These are phyloP conservation scores for Cymbopogon citratus DNA, from an alignment of 176 grass and related monocot genomes.

Conservation along the genomic window DNA sequence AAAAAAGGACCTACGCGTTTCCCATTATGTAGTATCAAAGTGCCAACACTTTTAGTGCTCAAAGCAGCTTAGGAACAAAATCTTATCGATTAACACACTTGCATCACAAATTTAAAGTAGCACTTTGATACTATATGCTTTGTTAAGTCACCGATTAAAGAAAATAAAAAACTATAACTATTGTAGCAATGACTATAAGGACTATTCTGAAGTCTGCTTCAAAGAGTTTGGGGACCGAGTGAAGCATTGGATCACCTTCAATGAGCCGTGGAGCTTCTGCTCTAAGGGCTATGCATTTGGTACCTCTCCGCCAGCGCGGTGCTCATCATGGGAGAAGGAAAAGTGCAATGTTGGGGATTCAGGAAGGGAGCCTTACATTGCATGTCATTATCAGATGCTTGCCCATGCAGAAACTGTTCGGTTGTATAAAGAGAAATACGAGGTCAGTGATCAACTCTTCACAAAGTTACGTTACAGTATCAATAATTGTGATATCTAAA, in stretches of 20 bases:
- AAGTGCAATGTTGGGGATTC: slow-evolving; percentile 45
- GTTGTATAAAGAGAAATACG: slow-evolving; percentile 55
- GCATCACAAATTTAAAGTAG: too few species aligned
- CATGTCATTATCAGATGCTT: slow-evolving; percentile 46
- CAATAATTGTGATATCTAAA: too few species aligned
- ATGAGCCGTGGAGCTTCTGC: slow-evolving; percentile 33
- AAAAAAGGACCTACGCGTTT: too few species aligned
- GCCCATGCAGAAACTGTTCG: slow-evolving; percentile 41
- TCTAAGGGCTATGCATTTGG: background rate
- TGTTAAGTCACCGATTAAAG: too few species aligned
- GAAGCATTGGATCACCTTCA: slow-evolving; percentile 74
- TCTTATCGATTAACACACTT: too few species aligned
- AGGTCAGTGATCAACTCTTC: slow-evolving; percentile 30
- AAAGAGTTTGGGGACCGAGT: slow-evolving; percentile 62
- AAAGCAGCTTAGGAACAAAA: too few species aligned
- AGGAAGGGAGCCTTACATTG: slow-evolving; percentile 58
- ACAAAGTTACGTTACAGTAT: too few species aligned
- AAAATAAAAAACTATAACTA: too few species aligned
- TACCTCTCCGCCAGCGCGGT: slow-evolving; percentile 10
- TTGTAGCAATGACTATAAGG: slow-evolving; percentile 47
- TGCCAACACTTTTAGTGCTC: too few species aligned
- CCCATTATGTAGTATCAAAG: too few species aligned
- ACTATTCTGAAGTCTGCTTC: slow-evolving; percentile 60
- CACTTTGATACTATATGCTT: too few species aligned
- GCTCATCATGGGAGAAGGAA: slow-evolving; percentile 38